Evolutionary conservation across 179 eudicot genomes (phyloP).

Genomic region (Patellifolia procumbens): DNA sequence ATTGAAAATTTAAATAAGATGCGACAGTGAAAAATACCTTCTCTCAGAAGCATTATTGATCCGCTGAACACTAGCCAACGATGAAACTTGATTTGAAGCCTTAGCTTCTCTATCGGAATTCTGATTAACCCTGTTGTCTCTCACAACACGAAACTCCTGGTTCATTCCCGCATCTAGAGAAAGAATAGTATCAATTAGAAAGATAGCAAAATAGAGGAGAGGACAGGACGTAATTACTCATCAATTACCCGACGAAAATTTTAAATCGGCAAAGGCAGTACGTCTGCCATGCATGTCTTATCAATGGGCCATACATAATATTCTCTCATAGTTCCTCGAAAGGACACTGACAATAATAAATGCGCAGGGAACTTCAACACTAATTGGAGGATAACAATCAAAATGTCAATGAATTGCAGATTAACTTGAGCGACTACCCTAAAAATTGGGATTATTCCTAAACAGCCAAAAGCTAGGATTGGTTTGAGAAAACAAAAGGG

Average conservation of each 20-base stretch:
- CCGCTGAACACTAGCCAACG: slow-evolving; percentile 38
- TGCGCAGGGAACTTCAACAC: background rate
- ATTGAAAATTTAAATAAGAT: background rate
- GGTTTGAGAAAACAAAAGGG: background rate
- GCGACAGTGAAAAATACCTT: slow-evolving; percentile 44
- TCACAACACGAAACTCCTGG: slow-evolving; percentile 84
- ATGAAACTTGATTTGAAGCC: slow-evolving; percentile 37
- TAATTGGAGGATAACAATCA: background rate
- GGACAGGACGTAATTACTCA: background rate
- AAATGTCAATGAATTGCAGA: too few relatives aligned
- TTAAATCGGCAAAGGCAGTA: background rate
- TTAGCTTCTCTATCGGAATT: slow-evolving; percentile 45
- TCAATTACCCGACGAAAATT: background rate
- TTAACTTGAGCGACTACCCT: too few relatives aligned
- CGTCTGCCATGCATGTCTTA: background rate
- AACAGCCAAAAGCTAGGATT: too few relatives aligned
- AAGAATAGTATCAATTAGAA: background rate
- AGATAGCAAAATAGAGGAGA: background rate
- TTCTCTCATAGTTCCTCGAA: background rate
- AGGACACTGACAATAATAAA: background rate
- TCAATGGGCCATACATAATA: background rate
- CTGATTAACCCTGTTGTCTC: slow-evolving; percentile 78
- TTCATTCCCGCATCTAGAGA: slow-evolving; percentile 46
- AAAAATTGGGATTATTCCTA: too few relatives aligned
- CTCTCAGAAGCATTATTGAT: slow-evolving; percentile 38